Base-by-base conservation (phyloP, 1,139 yeast species). In the Pichia sp. region DNA sequence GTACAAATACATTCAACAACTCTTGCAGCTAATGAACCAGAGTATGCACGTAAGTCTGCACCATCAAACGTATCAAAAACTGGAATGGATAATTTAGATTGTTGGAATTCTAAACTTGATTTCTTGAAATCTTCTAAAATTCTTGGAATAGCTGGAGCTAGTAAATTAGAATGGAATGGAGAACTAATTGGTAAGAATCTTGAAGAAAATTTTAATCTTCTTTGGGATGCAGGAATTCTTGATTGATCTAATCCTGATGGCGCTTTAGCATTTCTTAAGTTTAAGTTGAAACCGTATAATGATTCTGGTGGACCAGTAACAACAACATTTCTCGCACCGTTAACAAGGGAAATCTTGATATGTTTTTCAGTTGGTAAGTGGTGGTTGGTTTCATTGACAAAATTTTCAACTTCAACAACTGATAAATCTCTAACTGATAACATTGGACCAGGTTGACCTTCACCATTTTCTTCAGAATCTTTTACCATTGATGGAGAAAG, bases 251-350 rank as follows among this genome's bases (percentile, higher is more conserved):
- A 77, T 46, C 97, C 97, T 47, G 92, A 74, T 50, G 95, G 87
- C 45, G 97, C 97, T 73, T 92, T 92, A 56, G 89, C 86, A 71
- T 88, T 87, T 76, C 98, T 84, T 66, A 92, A 76, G 52, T 92
- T 79, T 64, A 92, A 76, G 70, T 90, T 90, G 62, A 92, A 79
- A 74, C 99, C 99, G 62, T 92, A 92, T 58, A 92, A 76, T n/a
- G 97, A 89, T 74, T 89, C 96, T 49, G 98, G 97, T 46, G 98
- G 98, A 67, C 99, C 99, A 35, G 95, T 81, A 48, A 92, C 87
- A 53, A 92, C 98, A 72, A 89, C 77, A 69, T 89, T 88, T 72
- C 96, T 82, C 43, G 96, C 96, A 67, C 98, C 98, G 64, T 92
- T 92, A 59, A 90, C 77, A 65, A 92, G 80, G 47, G 97, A 89